phyloP scores from a whole-genome alignment of 257 asterid species.

The Nicotiana tabacum region DNA sequence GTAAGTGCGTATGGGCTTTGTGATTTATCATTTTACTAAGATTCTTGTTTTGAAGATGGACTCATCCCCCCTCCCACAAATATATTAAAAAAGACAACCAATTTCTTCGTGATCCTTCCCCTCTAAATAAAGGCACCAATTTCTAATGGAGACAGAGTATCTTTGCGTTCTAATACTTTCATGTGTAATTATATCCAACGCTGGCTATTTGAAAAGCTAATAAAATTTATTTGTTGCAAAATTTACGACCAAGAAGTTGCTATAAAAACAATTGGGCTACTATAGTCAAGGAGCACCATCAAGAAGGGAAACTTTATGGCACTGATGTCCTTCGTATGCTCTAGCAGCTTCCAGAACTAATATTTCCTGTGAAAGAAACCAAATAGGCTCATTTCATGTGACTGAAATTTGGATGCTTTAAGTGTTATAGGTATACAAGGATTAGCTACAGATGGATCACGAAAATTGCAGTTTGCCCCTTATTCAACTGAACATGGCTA shows the following conservation, averaged over 20 bases:
- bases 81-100: neutral
- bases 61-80: neutral
- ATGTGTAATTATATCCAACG: neutral
- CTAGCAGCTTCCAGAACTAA: neutral
- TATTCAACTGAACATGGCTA: neutral
- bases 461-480: slow-evolving; percentile 1
- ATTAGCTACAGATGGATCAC: neutral
- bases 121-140: neutral
- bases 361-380: neutral
- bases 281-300: neutral
- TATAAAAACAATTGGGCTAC: neutral
- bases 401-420: neutral
- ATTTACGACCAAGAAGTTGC: neutral
- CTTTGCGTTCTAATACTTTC: neutral
- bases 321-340: neutral
- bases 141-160: neutral
- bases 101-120: slow-evolving; percentile 5
- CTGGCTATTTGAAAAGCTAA: neutral
- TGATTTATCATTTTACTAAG: neutral
- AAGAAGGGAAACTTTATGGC: slow-evolving; percentile 1
- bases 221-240: slow-evolving; percentile 4
- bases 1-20: slow-evolving; percentile 30
- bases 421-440: slow-evolving; percentile 3
- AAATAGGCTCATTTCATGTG: neutral
- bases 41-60: neutral